Evolutionary conservation across 163 green algal species (phyloP).

Genomic region (Scenedesmus sp.): DNA sequence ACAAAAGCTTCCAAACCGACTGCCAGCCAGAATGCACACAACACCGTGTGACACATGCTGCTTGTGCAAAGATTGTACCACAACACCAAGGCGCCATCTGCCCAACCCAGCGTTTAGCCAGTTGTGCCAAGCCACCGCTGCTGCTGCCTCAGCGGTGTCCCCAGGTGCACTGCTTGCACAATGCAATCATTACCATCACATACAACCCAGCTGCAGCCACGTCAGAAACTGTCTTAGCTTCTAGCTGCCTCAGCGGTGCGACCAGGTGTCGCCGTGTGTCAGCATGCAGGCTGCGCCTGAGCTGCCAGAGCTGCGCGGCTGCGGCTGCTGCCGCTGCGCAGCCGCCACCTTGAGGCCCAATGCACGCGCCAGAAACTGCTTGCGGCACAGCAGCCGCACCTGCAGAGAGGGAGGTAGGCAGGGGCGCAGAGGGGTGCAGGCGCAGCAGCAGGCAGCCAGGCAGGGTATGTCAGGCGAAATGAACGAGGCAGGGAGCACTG

Average conservation of each 20-base stretch:
- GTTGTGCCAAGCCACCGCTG: neutral
- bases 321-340: conserved; percentile 52
- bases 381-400: conserved; percentile 78
- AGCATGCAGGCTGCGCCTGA: conserved; percentile 12
- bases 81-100: too few relatives aligned
- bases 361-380: conserved; percentile 89
- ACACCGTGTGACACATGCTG: too few relatives aligned
- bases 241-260: conserved; percentile 30
- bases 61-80: too few relatives aligned
- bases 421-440: neutral
- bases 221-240: neutral
- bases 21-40: too few relatives aligned
- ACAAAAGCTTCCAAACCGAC: too few relatives aligned
- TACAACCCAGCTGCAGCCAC: neutral
- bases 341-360: conserved; percentile 78
- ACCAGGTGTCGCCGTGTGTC: conserved; percentile 48
- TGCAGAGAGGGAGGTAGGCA: conserved; percentile 46
- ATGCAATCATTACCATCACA: neutral
- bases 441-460: neutral
- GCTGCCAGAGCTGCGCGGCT: neutral
- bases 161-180: neutral
- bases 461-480: neutral
- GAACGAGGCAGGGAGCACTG: too few relatives aligned
- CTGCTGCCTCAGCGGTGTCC: neutral
- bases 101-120: too few relatives aligned